Conservation (phyloP, 176 grass and related monocot species). For the Aegilops umbellulata region DNA sequence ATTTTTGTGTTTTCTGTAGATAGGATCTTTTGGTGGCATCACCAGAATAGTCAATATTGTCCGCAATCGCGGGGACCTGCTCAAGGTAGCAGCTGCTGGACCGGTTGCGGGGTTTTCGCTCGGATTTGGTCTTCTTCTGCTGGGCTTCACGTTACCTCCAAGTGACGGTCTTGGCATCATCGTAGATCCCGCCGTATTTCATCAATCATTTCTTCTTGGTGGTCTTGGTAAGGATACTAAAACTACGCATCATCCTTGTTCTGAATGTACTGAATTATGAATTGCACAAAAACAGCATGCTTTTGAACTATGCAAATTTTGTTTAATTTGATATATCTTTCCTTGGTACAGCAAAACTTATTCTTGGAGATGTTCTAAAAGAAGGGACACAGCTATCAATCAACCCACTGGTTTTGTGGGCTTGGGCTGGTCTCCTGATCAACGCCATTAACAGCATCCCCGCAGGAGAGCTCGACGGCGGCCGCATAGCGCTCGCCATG, state of each 20-base stretch:
- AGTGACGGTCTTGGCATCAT: slow-evolving; percentile 70
- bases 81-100: slow-evolving; percentile 79
- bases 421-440: slow-evolving; percentile 92
- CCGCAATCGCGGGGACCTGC: slow-evolving; percentile 73
- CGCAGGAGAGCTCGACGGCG: slow-evolving; percentile 86
- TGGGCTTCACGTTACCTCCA: slow-evolving; percentile 86
- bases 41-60: slow-evolving; percentile 92
- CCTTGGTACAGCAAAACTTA: slow-evolving; percentile 70
- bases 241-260: background rate
- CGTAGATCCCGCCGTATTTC: slow-evolving; percentile 80
- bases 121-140: slow-evolving; percentile 75
- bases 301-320: background rate
- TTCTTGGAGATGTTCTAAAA: slow-evolving; percentile 86
- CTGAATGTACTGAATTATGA: background rate
- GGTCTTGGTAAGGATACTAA: slow-evolving; percentile 60
- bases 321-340: background rate
- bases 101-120: slow-evolving; percentile 79
- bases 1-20: slow-evolving; percentile 49
- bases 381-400: slow-evolving; percentile 83
- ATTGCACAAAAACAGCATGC: background rate
- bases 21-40: slow-evolving; percentile 96
- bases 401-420: slow-evolving; percentile 92
- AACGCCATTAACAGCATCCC: slow-evolving; percentile 95
- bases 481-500: slow-evolving; percentile 70
- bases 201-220: slow-evolving; percentile 94